A percentile compares a stretch with the other conserved stretches of the same genome.
These are phyloP conservation scores for Wickerhamomyces chaumierensis DNA, from an alignment of 805 yeast genomes.

Conservation along the genomic window DNA sequence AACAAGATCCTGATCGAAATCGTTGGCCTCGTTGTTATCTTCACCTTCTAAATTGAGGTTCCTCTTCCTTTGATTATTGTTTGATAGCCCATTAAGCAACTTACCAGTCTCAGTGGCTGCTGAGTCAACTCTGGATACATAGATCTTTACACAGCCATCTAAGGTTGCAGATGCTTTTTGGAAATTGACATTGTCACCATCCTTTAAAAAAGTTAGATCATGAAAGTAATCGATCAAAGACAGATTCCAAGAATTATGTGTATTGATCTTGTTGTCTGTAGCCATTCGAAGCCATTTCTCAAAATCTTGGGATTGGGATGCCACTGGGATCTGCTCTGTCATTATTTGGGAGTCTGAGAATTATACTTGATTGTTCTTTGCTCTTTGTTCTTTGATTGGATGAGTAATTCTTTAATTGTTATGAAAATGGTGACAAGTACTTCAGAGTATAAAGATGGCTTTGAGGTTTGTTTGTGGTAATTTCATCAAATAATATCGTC, in stretches of 20 bases:
- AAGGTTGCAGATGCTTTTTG: slow-evolving; percentile 85
- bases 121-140: slow-evolving; percentile 86
- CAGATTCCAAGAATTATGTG: slow-evolving; percentile 80
- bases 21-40: slow-evolving; percentile 17
- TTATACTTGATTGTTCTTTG: too few relatives aligned
- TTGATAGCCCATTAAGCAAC: slow-evolving; percentile 64
- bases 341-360: too few relatives aligned
- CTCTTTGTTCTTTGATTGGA: too few relatives aligned
- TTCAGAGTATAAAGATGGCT: too few relatives aligned
- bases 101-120: slow-evolving; percentile 86
- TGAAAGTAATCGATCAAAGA: slow-evolving; percentile 88
- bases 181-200: slow-evolving; percentile 74
- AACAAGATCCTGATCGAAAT: neutral
- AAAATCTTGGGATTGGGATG: slow-evolving; percentile 8
- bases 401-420: too few relatives aligned
- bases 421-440: too few relatives aligned
- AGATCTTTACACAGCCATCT: slow-evolving; percentile 91
- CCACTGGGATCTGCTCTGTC: neutral
- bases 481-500: too few relatives aligned
- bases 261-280: slow-evolving; percentile 49
- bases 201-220: slow-evolving; percentile 63
- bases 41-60: slow-evolving; percentile 10
- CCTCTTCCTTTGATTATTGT: slow-evolving; percentile 19
- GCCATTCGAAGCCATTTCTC: slow-evolving; percentile 22
- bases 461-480: too few relatives aligned